Evolutionary conservation across 2,329 filamentous ascomycete genomes (phyloP).

Genomic region (Xylogone sp.): DNA sequence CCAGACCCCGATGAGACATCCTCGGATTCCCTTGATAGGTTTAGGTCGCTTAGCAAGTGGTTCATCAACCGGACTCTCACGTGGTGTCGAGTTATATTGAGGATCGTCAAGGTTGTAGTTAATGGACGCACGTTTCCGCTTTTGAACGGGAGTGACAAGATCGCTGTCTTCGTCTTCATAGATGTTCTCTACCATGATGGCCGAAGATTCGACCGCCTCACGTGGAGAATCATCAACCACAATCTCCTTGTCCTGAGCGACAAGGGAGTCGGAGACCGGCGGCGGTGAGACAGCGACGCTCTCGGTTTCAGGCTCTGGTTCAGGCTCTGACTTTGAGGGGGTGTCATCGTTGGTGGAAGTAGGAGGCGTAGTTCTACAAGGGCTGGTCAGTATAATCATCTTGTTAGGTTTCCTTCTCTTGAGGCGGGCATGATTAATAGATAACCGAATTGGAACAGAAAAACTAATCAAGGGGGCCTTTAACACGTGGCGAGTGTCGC

Average conservation of each 20-base stretch:
- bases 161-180: conserved; percentile 31
- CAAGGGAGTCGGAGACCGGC: neutral
- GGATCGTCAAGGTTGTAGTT: conserved; percentile 48
- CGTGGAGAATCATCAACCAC: conserved; percentile 15
- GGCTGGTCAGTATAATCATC: neutral
- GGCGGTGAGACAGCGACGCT: neutral
- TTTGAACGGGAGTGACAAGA: conserved; percentile 41
- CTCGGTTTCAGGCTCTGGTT: too few species aligned
- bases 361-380: neutral
- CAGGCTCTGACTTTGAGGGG: neutral
- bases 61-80: conserved; percentile 13
- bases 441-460: neutral
- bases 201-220: conserved; percentile 13
- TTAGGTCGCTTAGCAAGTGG: conserved; percentile 18
- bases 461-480: neutral
- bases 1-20: conserved; percentile 52
- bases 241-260: conserved; percentile 16
- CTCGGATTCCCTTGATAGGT: conserved; percentile 16
- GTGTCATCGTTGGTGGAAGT: neutral
- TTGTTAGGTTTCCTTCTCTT: too few species aligned
- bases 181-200: conserved; percentile 14
- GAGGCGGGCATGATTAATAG: too few species aligned
- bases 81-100: conserved; percentile 25
- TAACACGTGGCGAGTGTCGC: conserved; percentile 4
- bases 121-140: conserved; percentile 51